A percentile compares a stretch with the other conserved stretches of the same genome.
Conservation (phyloP, 2,329 filamentous ascomycete species). For the Fusarium brevicatenulatum region DNA sequence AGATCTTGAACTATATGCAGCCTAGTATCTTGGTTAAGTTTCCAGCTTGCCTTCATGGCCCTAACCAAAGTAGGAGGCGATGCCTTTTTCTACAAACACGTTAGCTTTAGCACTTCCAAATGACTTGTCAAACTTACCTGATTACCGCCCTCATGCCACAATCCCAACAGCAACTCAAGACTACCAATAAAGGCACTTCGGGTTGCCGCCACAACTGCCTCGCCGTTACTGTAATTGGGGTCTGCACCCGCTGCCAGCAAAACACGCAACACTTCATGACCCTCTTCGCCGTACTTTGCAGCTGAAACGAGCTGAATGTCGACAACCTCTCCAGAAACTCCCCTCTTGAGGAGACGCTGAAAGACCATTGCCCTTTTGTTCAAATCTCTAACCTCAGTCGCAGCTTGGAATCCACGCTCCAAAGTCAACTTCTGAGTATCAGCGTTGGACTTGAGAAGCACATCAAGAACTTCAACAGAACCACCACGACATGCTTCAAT, state of each 20-base stretch:
- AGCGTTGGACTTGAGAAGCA: constrained; percentile 58
- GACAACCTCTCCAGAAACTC: constrained; percentile 61
- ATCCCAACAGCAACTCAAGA: constrained; percentile 62
- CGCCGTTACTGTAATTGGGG: constrained; percentile 64
- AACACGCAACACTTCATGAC: constrained; percentile 59
- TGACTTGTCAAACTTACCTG: constrained; percentile 50
- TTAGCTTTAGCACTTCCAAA: constrained; percentile 25
- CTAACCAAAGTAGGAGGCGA: constrained; percentile 59
- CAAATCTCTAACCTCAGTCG: constrained; percentile 63
- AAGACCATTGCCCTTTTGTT: constrained; percentile 61
- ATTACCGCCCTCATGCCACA: constrained; percentile 53
- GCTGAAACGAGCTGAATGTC: constrained; percentile 65
- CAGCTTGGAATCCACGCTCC: constrained; percentile 64
- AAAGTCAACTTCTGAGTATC: constrained; percentile 56
- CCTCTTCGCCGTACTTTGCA: constrained; percentile 61
- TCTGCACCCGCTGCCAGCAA: constrained; percentile 64
- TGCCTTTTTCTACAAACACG: constrained; percentile 54
- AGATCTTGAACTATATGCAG: constrained; percentile 61
- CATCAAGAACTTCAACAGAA: constrained; percentile 58
- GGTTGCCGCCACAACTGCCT: constrained; percentile 65
- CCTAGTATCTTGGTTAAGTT: constrained; percentile 59
- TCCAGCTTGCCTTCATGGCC: constrained; percentile 65
- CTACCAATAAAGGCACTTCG: constrained; percentile 61
- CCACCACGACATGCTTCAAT: constrained; percentile 65
- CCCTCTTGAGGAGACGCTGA: constrained; percentile 60